Base-by-base conservation (phyloP, 139 green algal genomes). In the Chlorella ohadii region DNA sequence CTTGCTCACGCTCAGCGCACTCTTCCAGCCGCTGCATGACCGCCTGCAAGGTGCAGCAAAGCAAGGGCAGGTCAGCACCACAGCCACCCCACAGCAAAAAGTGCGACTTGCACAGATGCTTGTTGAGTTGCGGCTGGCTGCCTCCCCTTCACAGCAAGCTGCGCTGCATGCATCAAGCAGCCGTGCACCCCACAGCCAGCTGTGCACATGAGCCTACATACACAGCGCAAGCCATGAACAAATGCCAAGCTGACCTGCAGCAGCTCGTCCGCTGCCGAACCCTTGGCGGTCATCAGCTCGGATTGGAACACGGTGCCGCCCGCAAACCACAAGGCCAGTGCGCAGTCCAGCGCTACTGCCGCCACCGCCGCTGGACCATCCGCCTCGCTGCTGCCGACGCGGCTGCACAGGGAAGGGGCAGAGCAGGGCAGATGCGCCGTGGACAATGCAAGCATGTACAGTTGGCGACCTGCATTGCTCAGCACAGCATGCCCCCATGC, bases 11-110 rank as follows among this genome's bases (percentile, higher is more conserved):
- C n/a, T 22, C 55, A 27, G 51, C 51, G 17, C 15, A 25, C 34
- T 67, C 74, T 33, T 81, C 74, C 33, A 81, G 23, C 16, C 74
- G 33, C 55, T 81, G 74, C 74, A 81, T 70, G 47, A 81, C 74
- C 9, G 51, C 74, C 34, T 81, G 65, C 31, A 39, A 59, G 51
- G 11, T 20, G 44, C 22, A 20, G 57, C 57, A 64, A 15, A 9
- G 57, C 7, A 64, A 25, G 57, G 13, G 3, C 7, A 13, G 6
- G 44, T n/a, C n/a, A n/a, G n/a, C n/a, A n/a, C n/a, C n/a, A n/a
- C n/a, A n/a, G n/a, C n/a, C n/a, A n/a, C n/a, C n/a, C n/a, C 44
- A 51, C 44, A 51, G 44, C 44, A 51, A 51, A n/a, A n/a, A n/a
- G n/a, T n/a, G n/a, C n/a, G n/a, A n/a, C n/a, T n/a, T n/a, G n/a